Evolutionary conservation across 192 early-diverging fungal genomes (phyloP), one percentile per base, ranked within the genome.

Genomic region (Neocallimastix lanati): DNA sequence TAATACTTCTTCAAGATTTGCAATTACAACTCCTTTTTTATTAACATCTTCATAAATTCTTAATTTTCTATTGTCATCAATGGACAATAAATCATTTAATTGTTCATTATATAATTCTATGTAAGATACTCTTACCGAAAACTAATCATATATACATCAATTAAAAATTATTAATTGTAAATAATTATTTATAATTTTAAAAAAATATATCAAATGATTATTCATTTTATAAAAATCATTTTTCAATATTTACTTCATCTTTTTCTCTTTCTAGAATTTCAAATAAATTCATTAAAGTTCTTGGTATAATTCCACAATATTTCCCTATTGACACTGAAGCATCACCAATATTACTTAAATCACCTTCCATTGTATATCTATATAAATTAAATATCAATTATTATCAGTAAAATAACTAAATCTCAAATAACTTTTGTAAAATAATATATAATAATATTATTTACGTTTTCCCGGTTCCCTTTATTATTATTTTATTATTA

Each of bases 41-140:
- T 86, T 88, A 21, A 85, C 81, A 76, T 93, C 93, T 76, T 94
- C 94, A 80, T 86, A 92, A 29, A 96, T 89, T 79, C 90, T 89
- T 28, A 95, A 84, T 40, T 89, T 88, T 27, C 83, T 83, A 5
- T 85, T 80, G 77, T 91, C 88, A 14, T 85, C 88, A 14, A 84
- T 81, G 1, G 89, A 86, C n/a, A 99, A 81, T 25, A 99, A 85
- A 84, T 99, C 97, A n/a, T 92, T 88, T 35, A 97, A 84, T 77
- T 97, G 93, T 84, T 99, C 96, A 82, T 99, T 99, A 86, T 98
- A 99, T 15, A 99, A 84, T 84, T 99, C 97, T 18, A 96, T 82
- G 78, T 90, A 95, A 38, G 29, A 37, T 15, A 99, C 90, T 29
- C 88, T 87, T 7, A 96, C 95, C 15, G 92, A 88, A 81, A 90